Evolutionary conservation across 139 green algal genomes (phyloP), one percentile per base, ranked within the genome.

Genomic region (Raphidocelis subcapitata): DNA sequence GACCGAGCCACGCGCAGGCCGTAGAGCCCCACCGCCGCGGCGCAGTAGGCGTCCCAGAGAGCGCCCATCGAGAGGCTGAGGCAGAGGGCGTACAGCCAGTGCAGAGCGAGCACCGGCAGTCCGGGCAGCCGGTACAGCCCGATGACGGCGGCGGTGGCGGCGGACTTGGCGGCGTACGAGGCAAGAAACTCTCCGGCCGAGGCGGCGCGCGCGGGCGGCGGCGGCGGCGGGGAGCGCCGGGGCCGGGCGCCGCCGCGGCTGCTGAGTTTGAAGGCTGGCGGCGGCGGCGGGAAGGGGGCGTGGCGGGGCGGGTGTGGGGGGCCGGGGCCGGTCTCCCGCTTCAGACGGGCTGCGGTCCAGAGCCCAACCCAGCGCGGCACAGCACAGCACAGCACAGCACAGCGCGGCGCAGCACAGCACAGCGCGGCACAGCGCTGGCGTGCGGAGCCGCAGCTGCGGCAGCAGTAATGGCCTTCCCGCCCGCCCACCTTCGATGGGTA

Each of bases 31-130:
- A 26, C 20, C 10, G 23, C 54, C 23, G 20, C 10, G 10, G 54
- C 54, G 21, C 54, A 26, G 23, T 32, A 71, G 62, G 69, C 62
- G 71, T 77, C 71, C 71, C 61, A 71, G 47, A 77, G 37, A 26
- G 62, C 62, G 4, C 72, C 72, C 62, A 78, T 18, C 21, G 26
- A 65, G 0, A 78, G 51, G 52, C 62, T 67, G 49, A 72, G 51
- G 54, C 51, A 72, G 35, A 78, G 62, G 21, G 72, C 72, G 15
- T 77, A 77, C 44, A 77, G 69, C 70, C 70, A 77, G 70, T 77
- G 60, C 3, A 33, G n/a, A 0, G 52, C 3, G 23, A 77, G 70
- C 24, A 33, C 8, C 20, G 70, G 70, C 47, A 77, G 47, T 21
- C 33, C 31, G 4, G 70, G 70, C 60, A 32, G 54, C 29, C 47